Conservation (phyloP, 2,329 filamentous ascomycete genomes). For the Alternaria novae-zelandiae region DNA sequence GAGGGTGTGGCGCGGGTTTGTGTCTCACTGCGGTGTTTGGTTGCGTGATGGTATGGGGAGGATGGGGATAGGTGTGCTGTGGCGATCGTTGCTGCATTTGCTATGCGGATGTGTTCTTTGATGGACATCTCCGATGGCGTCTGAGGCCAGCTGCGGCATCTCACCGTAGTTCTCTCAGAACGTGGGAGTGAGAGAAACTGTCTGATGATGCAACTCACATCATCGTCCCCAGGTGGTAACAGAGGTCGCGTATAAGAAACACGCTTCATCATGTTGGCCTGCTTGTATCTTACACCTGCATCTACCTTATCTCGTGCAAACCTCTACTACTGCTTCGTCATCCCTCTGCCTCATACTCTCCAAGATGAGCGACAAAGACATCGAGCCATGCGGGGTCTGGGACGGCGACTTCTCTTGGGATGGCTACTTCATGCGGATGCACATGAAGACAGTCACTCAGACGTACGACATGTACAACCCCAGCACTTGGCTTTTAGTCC, state of each 20-base stretch:
- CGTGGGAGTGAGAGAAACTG: not conserved
- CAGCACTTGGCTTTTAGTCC: not conserved
- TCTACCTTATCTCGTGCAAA: not conserved
- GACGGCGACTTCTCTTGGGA: not conserved
- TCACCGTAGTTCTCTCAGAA: not conserved
- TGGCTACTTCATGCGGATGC: not conserved
- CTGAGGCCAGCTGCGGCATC: not conserved
- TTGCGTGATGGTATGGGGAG: not conserved
- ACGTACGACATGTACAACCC: not conserved
- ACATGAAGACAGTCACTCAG: not conserved
- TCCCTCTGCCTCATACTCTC: rapidly evolving
- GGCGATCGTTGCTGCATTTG: not conserved
- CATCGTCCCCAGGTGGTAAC: too few species aligned
- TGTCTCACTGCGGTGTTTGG: not conserved
- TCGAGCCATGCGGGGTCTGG: not conserved
- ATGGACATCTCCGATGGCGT: not conserved
- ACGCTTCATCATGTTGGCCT: not conserved
- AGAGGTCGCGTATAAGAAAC: too few species aligned
- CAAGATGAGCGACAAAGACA: not conserved
- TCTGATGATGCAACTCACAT: too few species aligned
- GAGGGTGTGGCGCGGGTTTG: not conserved
- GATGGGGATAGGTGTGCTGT: not conserved
- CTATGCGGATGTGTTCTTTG: not conserved
- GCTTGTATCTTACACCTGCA: not conserved
- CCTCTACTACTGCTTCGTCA: not conserved